Evolutionary conservation across 2,329 filamentous ascomycete species (phyloP), one percentile per base, ranked within the genome.

Genomic region (Xylariaceae sp.): DNA sequence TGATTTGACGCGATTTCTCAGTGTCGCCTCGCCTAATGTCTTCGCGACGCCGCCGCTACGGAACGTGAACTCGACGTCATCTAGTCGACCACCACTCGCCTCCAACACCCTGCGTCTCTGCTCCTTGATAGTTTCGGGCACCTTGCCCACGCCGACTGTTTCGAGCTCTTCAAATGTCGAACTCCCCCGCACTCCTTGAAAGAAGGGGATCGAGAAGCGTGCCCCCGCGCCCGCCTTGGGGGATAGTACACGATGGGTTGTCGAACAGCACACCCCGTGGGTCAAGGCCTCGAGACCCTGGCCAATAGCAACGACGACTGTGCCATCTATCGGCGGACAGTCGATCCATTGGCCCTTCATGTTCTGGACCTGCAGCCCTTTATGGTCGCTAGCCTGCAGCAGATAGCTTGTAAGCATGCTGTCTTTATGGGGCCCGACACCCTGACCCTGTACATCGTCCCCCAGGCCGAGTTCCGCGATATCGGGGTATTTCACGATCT

Each of bases 41-140:
- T 80, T 83, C 12, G 83, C 80, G 67, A 77, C 81, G 53, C 82
- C 77, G 12, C 88, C 88, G 58, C 79, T 84, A 29, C 85, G 80
- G 66, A 95, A 95, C 2, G 89, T 94, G 68, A 94, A 95, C 74
- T 95, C 90, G 45, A 92, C 88, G 65, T 91, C 88, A 64, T 90
- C 87, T 43, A 83, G 69, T 40, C 81, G 70, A 31, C 76, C 73
- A 34, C 78, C 77, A 45, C 81, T 81, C 46, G 71, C 71, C 64
- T 75, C 77, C 1, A 87, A 66, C 26, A 89, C 76, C 59, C 75
- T 72, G 59, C 80, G 73, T 47, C 87, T 76, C 73, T 88, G 77
- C 66, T 75, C 80, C 63, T 77, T 75, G 12, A 91, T 82, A 9
- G 78, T 76, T 31, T 80, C 80, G 0, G 88, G 87, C 8, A 85